Percentiles rank a stretch among this genome's conserved stretches.
Evolutionary conservation across 2,329 filamentous ascomycete species (phyloP).

Genomic region (Graphium sp.): DNA sequence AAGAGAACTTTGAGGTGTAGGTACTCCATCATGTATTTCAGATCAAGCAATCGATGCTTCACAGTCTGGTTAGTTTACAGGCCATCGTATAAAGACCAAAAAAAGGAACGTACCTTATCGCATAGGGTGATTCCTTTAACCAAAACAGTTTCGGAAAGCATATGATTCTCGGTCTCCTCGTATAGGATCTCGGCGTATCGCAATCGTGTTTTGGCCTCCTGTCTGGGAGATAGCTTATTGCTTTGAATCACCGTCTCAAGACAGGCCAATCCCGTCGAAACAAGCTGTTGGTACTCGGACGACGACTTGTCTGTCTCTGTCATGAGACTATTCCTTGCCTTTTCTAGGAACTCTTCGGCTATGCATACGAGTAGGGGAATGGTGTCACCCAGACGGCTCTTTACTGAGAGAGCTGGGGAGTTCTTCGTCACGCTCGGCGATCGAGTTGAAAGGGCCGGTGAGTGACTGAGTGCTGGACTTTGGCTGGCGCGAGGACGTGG

Average conservation of each 20-base stretch:
- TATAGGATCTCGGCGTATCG: constrained; percentile 56
- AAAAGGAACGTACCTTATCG: constrained; percentile 33
- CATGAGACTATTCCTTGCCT: constrained; percentile 30
- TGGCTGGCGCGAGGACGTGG: constrained; percentile 18
- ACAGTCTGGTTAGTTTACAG: constrained; percentile 12
- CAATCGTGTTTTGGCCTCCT: constrained; percentile 52
- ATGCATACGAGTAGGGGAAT: constrained; percentile 49
- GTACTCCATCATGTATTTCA: constrained; percentile 67
- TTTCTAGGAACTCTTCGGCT: constrained; percentile 58
- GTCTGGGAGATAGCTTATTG: constrained; percentile 40
- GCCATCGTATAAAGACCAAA: too few species aligned
- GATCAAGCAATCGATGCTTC: constrained; percentile 29
- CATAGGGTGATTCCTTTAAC: constrained; percentile 56
- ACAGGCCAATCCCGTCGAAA: constrained; percentile 57
- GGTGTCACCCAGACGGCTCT: constrained; percentile 27
- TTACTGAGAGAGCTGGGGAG: constrained; percentile 22
- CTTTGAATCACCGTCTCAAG: constrained; percentile 53
- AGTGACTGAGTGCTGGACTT: constrained; percentile 20
- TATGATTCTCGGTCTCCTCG: constrained; percentile 61
- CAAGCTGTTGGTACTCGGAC: constrained; percentile 48
- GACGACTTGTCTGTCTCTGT: constrained; percentile 33
- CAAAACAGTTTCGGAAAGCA: constrained; percentile 55
- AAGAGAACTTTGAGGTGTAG: constrained; percentile 54
- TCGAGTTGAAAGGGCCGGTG: constrained; percentile 20
- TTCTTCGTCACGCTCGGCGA: constrained; percentile 22